Evolutionary conservation across 1,284 basidiomycete species (phyloP).

Genomic region (Sphagnurus paluster): DNA sequence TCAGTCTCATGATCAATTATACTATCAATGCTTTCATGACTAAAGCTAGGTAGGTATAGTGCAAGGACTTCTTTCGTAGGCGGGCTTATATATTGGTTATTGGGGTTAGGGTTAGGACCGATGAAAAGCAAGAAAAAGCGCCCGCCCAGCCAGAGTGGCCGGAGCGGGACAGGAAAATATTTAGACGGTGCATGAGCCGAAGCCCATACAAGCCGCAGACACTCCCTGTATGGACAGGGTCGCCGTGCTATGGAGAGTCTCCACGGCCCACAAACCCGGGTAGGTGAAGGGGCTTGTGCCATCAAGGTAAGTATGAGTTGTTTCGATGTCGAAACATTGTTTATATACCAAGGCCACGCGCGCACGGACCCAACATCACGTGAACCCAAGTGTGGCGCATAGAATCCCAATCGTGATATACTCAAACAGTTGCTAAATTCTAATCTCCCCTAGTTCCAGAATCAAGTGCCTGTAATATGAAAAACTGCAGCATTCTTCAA

Average conservation of each 20-base stretch:
- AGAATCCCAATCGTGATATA: too few relatives aligned
- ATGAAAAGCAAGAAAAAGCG: constrained; percentile 31
- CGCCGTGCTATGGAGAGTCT: constrained; percentile 66
- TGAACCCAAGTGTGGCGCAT: too few relatives aligned
- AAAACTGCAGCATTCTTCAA: too few relatives aligned
- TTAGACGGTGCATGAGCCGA: constrained; percentile 67
- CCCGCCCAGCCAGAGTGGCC: constrained; percentile 56
- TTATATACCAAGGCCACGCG: not conserved
- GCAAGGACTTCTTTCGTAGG: too few relatives aligned
- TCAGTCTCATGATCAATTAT: too few relatives aligned
- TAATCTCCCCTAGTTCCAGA: too few relatives aligned
- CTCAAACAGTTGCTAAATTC: too few relatives aligned
- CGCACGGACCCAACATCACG: constrained; percentile 9
- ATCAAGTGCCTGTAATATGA: too few relatives aligned
- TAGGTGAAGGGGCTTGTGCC: constrained; percentile 39
- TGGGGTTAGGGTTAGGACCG: constrained; percentile 17
- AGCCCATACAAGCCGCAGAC: constrained; percentile 62
- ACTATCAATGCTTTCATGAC: too few relatives aligned
- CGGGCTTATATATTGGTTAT: not conserved
- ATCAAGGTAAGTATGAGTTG: constrained; percentile 33
- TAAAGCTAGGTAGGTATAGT: too few relatives aligned
- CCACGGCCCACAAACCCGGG: constrained; percentile 43
- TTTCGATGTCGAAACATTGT: not conserved
- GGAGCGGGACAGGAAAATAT: constrained; percentile 69
- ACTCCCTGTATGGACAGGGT: constrained; percentile 61